Base-by-base conservation (phyloP, 192 early-diverging fungal species). In the Coemansia sp. region DNA sequence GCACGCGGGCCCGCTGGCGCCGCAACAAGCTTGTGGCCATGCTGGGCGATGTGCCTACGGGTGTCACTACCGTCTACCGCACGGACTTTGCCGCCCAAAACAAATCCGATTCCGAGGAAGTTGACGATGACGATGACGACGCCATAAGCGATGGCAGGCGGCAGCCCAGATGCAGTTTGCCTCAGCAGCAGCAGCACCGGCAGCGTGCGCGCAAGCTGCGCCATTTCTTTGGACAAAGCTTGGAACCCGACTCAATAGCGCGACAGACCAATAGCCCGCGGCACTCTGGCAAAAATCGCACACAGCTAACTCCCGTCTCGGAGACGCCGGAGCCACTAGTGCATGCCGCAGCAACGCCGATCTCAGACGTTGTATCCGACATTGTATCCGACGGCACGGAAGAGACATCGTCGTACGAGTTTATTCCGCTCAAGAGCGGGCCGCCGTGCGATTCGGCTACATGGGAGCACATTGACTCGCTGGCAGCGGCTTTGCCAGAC, bases 181-280 rank as follows among this genome's bases (percentile, higher is more conserved):
- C 23, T 18, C 31, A 20, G 26, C 42, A 61, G 63, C 48, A 65
- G 60, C 42, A 58, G 28, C 31, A 42, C 38, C 64, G 64, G 5
- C 68, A 53, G 31, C 64, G 68, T 0, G 74, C 52, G 0, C 56
- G 67, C 25, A 71, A 71, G 42, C 68, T 76, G 21, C 64, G 65
- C 21, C 55, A 48, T 25, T 76, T 76, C 43, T 76, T 76, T 37
- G 75, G 75, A 13, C 75, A 76, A 41, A 76, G 75, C 58, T 64
- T 76, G n/a, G 60, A 50, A 37, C 55, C 75, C 10, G 75, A 76
- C n/a, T 61, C 75, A 0, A 48, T 68, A 34, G 43, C 67, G 18
- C 50, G 37, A 39, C 73, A 75, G 45, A 59, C 48, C 18, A 64
- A 48, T 25, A n/a, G 28, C 39, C 64, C 47, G 33, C 65, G 55